Conservation (phyloP, 179 eudicot species). For the Kewa caespitosa region DNA sequence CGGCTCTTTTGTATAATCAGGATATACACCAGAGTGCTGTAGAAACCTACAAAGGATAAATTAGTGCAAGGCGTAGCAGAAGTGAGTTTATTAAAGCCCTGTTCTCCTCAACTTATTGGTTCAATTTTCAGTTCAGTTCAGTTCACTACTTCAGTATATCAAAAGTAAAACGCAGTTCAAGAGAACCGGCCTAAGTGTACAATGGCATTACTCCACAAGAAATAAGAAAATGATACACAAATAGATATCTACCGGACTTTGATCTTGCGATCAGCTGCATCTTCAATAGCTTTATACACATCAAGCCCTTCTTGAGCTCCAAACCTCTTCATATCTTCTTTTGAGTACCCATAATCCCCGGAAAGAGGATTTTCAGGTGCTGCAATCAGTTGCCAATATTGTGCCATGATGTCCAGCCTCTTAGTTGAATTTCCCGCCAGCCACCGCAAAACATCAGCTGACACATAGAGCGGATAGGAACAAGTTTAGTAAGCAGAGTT, state of each 20-base stretch:
- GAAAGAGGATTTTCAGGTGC: constrained; percentile 66
- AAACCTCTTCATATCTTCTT: constrained; percentile 62
- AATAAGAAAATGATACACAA: background rate
- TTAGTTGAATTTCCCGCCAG: constrained; percentile 78
- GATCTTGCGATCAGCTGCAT: constrained; percentile 74
- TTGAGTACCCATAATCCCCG: constrained; percentile 84
- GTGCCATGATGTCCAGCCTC: constrained; percentile 73
- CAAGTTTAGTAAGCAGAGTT: background rate
- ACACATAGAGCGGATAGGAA: constrained; percentile 18
- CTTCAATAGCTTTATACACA: constrained; percentile 63
- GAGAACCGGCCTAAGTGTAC: no score
- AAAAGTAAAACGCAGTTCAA: no score
- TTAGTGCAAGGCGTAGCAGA: constrained; percentile 5
- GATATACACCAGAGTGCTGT: constrained; percentile 91
- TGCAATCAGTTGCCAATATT: constrained; percentile 83
- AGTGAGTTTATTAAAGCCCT: background rate
- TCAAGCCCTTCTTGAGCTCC: constrained; percentile 66
- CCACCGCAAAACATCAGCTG: constrained; percentile 86
- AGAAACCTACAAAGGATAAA: constrained; percentile 50
- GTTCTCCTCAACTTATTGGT: no score
- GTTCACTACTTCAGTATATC: no score
- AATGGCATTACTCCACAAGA: background rate
- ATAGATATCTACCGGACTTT: constrained; percentile 48
- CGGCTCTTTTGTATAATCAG: constrained; percentile 74
- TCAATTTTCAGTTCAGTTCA: no score